Percentiles rank a stretch among this genome's conserved stretches.
Evolutionary conservation across 495 filamentous ascomycete species (phyloP).

Genomic region (Penicillium lagena): DNA sequence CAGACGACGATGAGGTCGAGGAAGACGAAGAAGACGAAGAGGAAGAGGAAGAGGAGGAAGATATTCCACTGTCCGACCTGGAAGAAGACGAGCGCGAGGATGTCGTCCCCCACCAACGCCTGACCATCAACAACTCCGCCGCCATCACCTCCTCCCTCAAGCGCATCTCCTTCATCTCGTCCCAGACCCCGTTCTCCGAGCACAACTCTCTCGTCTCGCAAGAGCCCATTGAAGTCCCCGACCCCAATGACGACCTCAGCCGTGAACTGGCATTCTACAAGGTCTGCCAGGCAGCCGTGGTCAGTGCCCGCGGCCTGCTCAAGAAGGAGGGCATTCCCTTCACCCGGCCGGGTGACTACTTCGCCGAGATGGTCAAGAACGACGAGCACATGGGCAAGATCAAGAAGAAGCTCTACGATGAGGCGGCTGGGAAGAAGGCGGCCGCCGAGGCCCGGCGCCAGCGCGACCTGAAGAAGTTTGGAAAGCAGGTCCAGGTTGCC

Average conservation of each 20-base stretch:
- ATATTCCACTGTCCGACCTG: conserved; percentile 81
- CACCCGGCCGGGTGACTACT: conserved; percentile 86
- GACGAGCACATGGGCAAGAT: conserved; percentile 98
- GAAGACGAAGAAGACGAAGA: conserved; percentile 40
- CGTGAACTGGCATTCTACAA: conserved; percentile 93
- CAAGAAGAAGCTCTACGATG: conserved; percentile 87
- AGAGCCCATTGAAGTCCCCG: conserved; percentile 49
- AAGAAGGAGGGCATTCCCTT: conserved; percentile 80
- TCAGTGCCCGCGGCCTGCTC: conserved; percentile 61
- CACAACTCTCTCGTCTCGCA: conserved; percentile 53
- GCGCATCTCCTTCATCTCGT: conserved; percentile 62
- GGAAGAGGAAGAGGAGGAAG: conserved; percentile 43
- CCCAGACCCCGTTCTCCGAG: conserved; percentile 56
- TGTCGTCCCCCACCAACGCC: conserved; percentile 78
- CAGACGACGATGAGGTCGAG: conserved; percentile 27
- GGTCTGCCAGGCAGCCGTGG: conserved; percentile 75
- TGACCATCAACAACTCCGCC: conserved; percentile 94
- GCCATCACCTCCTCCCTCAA: conserved; percentile 72
- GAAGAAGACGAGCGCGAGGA: conserved; percentile 79
- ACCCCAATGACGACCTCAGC: conserved; percentile 79
- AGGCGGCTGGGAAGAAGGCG: conserved; percentile 88
- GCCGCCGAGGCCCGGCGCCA: conserved; percentile 83
- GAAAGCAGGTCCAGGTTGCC: conserved; percentile 95
- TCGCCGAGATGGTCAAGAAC: conserved; percentile 97
- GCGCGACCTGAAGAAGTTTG: conserved; percentile 97